Evolutionary conservation across 768 basidiomycete genomes (phyloP), one percentile per base, ranked within the genome.

Genomic region (Kockovaella imperatae): DNA sequence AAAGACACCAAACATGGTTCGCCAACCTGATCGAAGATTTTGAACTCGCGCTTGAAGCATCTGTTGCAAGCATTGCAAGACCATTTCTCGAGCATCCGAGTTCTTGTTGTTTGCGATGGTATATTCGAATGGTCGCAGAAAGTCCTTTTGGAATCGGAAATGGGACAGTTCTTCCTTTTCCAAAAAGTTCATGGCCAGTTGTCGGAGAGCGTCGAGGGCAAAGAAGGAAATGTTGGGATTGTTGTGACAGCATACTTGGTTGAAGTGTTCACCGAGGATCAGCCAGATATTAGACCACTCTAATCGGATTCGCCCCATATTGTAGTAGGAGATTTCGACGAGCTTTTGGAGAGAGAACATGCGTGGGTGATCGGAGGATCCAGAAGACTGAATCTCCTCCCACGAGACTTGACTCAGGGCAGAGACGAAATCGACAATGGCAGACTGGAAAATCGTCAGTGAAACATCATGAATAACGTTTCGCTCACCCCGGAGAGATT

Each of bases 71-170:
- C 95, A 99, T 79, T 96, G 91, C 40, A 99, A 72, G 21, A 96
- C 91, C 89, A 99, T 87, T 67, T 99, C 95, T 41, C 95, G 80
- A 38, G 93, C 82, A 56, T 96, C 95, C 5, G 89, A 86, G 69
- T 97, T 93, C 48, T 83, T 79, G 70, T 97, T 99, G 67, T 97
- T 86, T 35, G 84, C 78, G 87, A 99, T 99, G 1, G 95, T 91
- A 68, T 95, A 84, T 72, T 97, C 91, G 68, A 97, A 99, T 0
- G 95, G 95, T 64, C 89, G 87, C 53, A 99, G 73, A 74, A 99
- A 99, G 68, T 99, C 93, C 72, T 97, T 99, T 64, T 99, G 95
- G 72, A 99, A 99, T 64, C 91, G 89, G 79, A 97, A 99, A 73
- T 96, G 90, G 2, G 90, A 81, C 51, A 99, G 68, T 70, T 99